Base-by-base conservation (phyloP, 2,329 filamentous ascomycete species). In the Cladophialophora psammophila region DNA sequence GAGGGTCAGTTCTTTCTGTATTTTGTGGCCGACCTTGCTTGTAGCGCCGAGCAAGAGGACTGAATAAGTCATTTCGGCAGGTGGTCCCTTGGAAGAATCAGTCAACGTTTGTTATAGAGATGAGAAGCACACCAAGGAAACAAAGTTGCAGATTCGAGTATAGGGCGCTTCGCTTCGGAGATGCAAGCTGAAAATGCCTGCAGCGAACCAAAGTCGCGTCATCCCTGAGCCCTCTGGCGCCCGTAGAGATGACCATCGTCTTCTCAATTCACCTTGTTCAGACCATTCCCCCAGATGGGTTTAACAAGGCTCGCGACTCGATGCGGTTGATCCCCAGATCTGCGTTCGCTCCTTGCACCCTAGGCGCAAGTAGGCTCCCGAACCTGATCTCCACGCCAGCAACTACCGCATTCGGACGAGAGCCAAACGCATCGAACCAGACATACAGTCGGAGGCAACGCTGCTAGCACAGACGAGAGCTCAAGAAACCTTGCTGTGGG, bases 31-130 rank as follows among this genome's bases (percentile, higher is more conserved):
- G 18, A 61, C 31, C 7, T 15, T 20, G 20, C 31, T 40, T 9
- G 58, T 38, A 1, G 20, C 58, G 26, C 58, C 58, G 10, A 61
- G 58, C 32, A 61, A n/a, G 32, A 61, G 58, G 10, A 61, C 42
- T 36, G 58, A 61, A 35, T 52, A 61, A 34, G 58, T 6, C 58
- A 61, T 61, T 13, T 31, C 18, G 54, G 18, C 5, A 38, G 35
- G 12, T 18, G n/a, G 8, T 36, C 35, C 13, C 35, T 35, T 26
- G n/a, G 10, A 15, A 15, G 12, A 1, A 20, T 59, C 56, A 38
- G 5, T 13, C 26, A 48, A 32, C 15, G n/a, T 13, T 34, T 20
- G 15, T 18, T 6, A 7, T n/a, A 35, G 12, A 59, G 56, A 48
- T 48, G 40, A 48, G 18, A 31, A 32, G 40, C 40, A 34, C 34